Evolutionary conservation across 208 protist genomes (phyloP), one percentile per base, ranked within the genome.

Genomic region (Trypanosoma caninum): DNA sequence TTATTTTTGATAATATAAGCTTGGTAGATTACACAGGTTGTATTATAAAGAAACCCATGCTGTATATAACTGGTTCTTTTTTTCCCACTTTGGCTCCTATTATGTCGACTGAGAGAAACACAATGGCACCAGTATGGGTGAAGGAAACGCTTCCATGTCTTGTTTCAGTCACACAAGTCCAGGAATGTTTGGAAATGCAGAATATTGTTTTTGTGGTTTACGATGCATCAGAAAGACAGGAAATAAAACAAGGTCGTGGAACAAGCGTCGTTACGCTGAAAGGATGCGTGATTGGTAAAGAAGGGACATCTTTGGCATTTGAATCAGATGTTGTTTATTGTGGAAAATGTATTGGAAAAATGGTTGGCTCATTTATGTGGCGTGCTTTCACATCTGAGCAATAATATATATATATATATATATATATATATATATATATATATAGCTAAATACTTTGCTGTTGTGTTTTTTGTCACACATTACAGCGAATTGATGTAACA

Each of bases 171-270:
- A 65, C 62, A 40, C 71, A 76, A 25, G 47, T 62, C 34, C 42
- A 61, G 51, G 71, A 76, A 40, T 76, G 73, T 55, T 31, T 76
- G 18, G 71, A 76, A 48, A 76, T 37, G 30, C 60, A 30, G 11
- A 33, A 23, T 31, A 57, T 76, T 47, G 31, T 72, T 44, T 30
- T 76, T 34, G 57, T 73, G 9, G 20, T 76, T n/a, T 41, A 51
- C 18, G 71, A 76, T 30, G 27, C 20, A 33, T 9, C 54, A 14
- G 71, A 74, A 33, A 68, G 44, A 27, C 62, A 59, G 1, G 71
- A 76, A 22, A 44, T 48, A 23, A 72, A 69, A 42, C 25, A 46
- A 9, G 22, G 54, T 42, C 52, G 71, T 27, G 71, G 71, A 38
- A 69, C 65, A 31, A 40, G 45, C 28, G 3, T 52, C 27, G 2